Evolutionary conservation across 768 basidiomycete species (phyloP).

Genomic region (Pisolithus marmoratus): DNA sequence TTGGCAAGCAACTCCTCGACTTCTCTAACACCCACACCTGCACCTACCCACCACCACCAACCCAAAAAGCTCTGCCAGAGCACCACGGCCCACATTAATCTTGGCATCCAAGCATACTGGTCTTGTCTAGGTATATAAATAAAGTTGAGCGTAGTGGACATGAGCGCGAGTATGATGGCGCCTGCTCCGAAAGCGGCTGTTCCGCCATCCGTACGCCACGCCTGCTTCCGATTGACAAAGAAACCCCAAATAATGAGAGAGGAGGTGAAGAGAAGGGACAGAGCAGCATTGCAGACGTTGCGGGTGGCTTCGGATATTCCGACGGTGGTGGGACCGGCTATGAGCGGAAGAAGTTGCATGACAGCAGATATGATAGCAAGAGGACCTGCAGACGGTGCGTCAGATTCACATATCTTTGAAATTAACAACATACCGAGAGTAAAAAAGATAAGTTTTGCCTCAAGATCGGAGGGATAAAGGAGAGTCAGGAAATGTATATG

Average conservation of each 20-base stretch:
- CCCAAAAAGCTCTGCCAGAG: slow-evolving; percentile 97
- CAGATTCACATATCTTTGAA: neutral
- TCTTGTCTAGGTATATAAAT: slow-evolving; percentile 80
- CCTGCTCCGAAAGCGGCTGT: slow-evolving; percentile 90
- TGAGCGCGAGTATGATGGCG: slow-evolving; percentile 74
- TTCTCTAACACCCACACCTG: slow-evolving; percentile 73
- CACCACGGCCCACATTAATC: slow-evolving; percentile 84
- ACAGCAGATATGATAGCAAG: slow-evolving; percentile 78
- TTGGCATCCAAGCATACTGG: slow-evolving; percentile 87
- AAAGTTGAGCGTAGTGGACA: slow-evolving; percentile 83
- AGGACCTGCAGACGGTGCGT: slow-evolving; percentile 46
- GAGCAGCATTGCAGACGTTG: slow-evolving; percentile 93
- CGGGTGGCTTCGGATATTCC: slow-evolving; percentile 67
- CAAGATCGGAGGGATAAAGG: slow-evolving; percentile 86
- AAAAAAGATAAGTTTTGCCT: slow-evolving; percentile 78
- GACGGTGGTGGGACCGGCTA: slow-evolving; percentile 29
- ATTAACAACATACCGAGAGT: slow-evolving; percentile 58
- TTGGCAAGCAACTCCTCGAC: slow-evolving; percentile 56
- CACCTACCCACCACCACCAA: slow-evolving; percentile 99
- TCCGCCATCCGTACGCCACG: slow-evolving; percentile 96
- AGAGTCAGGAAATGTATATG: slow-evolving; percentile 97
- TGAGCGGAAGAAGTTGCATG: slow-evolving; percentile 78
- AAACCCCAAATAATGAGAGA: slow-evolving; percentile 92
- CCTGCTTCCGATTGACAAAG: slow-evolving; percentile 80
- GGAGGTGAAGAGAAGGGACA: slow-evolving; percentile 90